Percentiles rank a stretch among this genome's conserved stretches.
Conservation (phyloP, 768 basidiomycete genomes). For the Lactarius hengduanensis region DNA sequence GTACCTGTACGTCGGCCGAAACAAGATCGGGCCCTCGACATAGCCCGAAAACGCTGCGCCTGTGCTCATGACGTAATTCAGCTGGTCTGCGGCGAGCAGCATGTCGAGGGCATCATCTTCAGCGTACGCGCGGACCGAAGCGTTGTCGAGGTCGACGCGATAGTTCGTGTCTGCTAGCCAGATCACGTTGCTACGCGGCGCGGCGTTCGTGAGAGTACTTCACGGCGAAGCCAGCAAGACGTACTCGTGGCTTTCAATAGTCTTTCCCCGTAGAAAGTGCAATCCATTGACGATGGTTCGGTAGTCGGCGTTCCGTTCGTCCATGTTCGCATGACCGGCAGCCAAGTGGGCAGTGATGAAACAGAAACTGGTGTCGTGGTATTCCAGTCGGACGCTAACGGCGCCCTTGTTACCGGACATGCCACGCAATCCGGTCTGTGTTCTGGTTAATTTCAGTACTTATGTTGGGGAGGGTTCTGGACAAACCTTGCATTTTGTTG, state of each 20-base stretch:
- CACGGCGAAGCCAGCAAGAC: conserved; percentile 34
- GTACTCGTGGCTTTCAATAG: conserved; percentile 87
- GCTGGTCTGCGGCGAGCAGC: conserved; percentile 84
- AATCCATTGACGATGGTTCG: conserved; percentile 80
- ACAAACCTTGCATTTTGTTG: conserved; percentile 82
- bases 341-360: conserved; percentile 96
- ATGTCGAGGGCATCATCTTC: conserved; percentile 64
- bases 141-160: conserved; percentile 84
- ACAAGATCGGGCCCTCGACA: conserved; percentile 86
- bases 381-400: conserved; percentile 89
- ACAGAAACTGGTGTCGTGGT: conserved; percentile 89
- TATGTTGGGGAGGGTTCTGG: background rate
- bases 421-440: conserved; percentile 80
- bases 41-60: conserved; percentile 80
- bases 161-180: conserved; percentile 98
- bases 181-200: conserved; percentile 69
- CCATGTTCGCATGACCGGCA: conserved; percentile 88
- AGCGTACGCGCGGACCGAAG: conserved; percentile 68
- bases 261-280: conserved; percentile 88
- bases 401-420: conserved; percentile 99
- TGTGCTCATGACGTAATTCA: conserved; percentile 67
- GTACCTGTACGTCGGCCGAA: conserved; percentile 94
- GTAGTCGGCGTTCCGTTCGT: conserved; percentile 92
- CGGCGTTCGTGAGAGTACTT: background rate
- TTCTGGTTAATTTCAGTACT: conserved; percentile 2